Percentiles rank a stretch among this genome's conserved stretches.
Conservation (phyloP, 208 protist species). For the Acanthamoeba lenticulata region DNA sequence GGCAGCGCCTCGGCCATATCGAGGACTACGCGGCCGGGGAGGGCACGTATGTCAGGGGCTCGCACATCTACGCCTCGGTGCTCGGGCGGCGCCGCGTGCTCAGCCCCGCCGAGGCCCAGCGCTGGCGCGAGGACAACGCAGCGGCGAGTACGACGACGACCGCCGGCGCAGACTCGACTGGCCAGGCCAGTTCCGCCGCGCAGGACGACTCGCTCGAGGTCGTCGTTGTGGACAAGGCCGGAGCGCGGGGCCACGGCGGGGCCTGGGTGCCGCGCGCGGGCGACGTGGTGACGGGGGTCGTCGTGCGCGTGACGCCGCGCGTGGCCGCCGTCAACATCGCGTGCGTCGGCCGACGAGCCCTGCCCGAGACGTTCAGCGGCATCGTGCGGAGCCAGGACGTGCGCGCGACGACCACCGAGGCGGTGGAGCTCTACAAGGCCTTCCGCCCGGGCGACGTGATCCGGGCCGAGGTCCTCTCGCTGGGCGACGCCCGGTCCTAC, state of each 20-base stretch:
- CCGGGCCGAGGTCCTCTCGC: constrained; percentile 84
- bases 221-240: not conserved
- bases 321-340: constrained; percentile 81
- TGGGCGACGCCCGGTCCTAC: constrained; percentile 87
- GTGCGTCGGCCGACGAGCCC: constrained; percentile 77
- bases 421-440: constrained; percentile 89
- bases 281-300: constrained; percentile 4
- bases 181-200: not conserved
- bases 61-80: constrained; percentile 11
- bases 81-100: not conserved
- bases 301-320: constrained; percentile 73
- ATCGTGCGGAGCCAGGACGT: constrained; percentile 85
- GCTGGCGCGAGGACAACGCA: not conserved
- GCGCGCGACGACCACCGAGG: constrained; percentile 85
- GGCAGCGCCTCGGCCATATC: not conserved
- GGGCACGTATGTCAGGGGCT: constrained; percentile 33
- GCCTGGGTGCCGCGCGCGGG: not conserved
- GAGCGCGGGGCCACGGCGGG: not conserved
- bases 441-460: constrained; percentile 90
- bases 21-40: constrained; percentile 1
- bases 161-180: not conserved
- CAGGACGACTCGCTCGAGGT: not conserved
- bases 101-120: not conserved
- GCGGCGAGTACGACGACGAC: not conserved
- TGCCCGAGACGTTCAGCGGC: constrained; percentile 77